These are phyloP conservation scores for Nemania abortiva DNA, from an alignment of 2,329 filamentous ascomycete genomes.

Conservation along the genomic window DNA sequence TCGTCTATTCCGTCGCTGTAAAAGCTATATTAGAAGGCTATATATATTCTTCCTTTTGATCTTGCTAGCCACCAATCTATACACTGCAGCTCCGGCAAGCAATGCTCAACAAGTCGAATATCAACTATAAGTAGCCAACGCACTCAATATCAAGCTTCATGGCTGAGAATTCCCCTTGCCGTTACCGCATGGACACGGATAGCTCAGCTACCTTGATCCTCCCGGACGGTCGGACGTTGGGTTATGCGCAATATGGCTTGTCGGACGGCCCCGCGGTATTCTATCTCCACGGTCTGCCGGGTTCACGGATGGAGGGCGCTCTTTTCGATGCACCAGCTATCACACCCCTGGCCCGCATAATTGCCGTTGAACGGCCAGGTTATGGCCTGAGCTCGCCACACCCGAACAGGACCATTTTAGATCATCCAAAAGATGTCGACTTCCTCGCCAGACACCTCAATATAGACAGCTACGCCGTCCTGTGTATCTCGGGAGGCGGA, in stretches of 20 bases:
- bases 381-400: slow-evolving; percentile 33
- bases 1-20: background rate
- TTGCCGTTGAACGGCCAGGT: slow-evolving; percentile 28
- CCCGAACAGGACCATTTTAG: slow-evolving; percentile 22
- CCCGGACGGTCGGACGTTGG: slow-evolving; percentile 26
- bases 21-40: too few relatives aligned
- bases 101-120: background rate
- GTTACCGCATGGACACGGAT: slow-evolving; percentile 28
- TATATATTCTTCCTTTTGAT: too few relatives aligned
- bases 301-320: slow-evolving; percentile 29
- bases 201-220: slow-evolving; percentile 24
- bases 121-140: background rate
- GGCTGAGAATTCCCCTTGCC: slow-evolving; percentile 25
- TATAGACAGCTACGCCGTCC: slow-evolving; percentile 29
- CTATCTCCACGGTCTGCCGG: slow-evolving; percentile 30
- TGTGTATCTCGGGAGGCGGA: slow-evolving; percentile 31
- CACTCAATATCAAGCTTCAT: slow-evolving; percentile 4
- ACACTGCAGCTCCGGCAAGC: background rate
- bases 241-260: slow-evolving; percentile 32
- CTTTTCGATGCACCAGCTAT: slow-evolving; percentile 33
- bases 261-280: slow-evolving; percentile 23
- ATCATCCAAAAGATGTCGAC: slow-evolving; percentile 25
- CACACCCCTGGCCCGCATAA: slow-evolving; percentile 31
- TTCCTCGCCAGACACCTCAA: slow-evolving; percentile 28
- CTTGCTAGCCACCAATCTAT: background rate